Percentiles rank a stretch among this genome's conserved stretches.
Evolutionary conservation across 768 basidiomycete genomes (phyloP).

Genomic region (Artomyces pyxidatus): DNA sequence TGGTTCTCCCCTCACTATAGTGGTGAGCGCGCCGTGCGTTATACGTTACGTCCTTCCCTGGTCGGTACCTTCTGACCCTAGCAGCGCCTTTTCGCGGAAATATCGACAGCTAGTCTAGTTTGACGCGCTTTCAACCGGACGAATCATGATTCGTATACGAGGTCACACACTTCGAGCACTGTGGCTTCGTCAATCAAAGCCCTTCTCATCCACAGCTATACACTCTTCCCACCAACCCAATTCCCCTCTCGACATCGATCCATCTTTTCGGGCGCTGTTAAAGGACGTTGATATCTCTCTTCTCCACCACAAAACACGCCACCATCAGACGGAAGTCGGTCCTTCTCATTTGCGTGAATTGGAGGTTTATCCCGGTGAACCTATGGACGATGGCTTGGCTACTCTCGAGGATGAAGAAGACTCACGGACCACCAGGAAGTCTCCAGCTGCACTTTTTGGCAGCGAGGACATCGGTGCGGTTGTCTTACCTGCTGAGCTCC

Average conservation of each 20-base stretch:
- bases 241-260: conserved; percentile 55
- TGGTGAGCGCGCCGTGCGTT: too few species aligned
- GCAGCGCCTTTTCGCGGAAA: not conserved
- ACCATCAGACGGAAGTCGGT: not conserved
- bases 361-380: conserved; percentile 36
- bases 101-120: too few species aligned
- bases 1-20: too few species aligned
- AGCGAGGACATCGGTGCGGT: conserved; percentile 65
- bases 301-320: conserved; percentile 21
- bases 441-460: conserved; percentile 78
- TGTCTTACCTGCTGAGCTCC: conserved; percentile 64
- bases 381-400: conserved; percentile 20
- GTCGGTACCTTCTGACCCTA: not conserved
- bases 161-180: not conserved
- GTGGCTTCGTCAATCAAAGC: conserved; percentile 1
- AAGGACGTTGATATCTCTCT: conserved; percentile 64
- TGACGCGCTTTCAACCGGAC: too few species aligned
- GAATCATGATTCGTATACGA: conserved; percentile 10
- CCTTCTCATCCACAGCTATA: conserved; percentile 27
- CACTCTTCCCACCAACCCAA: conserved; percentile 39
- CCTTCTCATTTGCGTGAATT: conserved; percentile 38
- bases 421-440: conserved; percentile 44
- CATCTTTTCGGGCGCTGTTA: conserved; percentile 53
- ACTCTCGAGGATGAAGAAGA: conserved; percentile 29
- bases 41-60: too few species aligned